These are phyloP conservation scores for Astragalus glycyphyllos DNA, from an alignment of 306 rosid genomes.

Conservation along the genomic window DNA sequence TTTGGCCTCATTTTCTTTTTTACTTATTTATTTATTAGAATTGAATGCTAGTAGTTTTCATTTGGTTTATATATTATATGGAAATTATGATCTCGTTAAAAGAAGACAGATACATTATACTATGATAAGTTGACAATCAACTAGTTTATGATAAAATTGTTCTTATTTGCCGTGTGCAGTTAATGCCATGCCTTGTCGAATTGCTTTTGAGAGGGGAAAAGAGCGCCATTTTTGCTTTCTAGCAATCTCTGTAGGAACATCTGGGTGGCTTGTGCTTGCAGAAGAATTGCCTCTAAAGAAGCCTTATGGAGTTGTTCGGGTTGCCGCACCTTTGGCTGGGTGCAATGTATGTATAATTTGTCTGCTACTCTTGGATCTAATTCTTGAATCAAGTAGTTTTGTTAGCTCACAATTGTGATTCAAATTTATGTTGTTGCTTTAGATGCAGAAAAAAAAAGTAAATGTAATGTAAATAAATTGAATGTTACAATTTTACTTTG, in stretches of 20 bases:
- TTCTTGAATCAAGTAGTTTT: slow-evolving; percentile 26
- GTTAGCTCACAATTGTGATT: slow-evolving; percentile 1
- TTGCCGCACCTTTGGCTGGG: slow-evolving; percentile 91
- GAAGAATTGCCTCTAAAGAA: slow-evolving; percentile 79
- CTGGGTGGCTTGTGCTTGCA: slow-evolving; percentile 85
- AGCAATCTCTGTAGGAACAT: slow-evolving; percentile 70
- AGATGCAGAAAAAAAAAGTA: not conserved
- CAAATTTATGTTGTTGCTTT: slow-evolving; percentile 15
- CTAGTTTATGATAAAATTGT: slow-evolving; percentile 33
- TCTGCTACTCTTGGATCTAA: slow-evolving; percentile 31
- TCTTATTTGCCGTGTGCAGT: slow-evolving; percentile 58
- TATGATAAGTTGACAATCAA: slow-evolving; percentile 6
- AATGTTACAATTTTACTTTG: slow-evolving; percentile 19
- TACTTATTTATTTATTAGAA: not conserved
- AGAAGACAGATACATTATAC: slow-evolving; percentile 13
- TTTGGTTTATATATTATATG: not conserved
- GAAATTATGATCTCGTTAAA: slow-evolving; percentile 15
- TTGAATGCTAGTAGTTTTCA: not conserved
- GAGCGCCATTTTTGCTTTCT: slow-evolving; percentile 79
- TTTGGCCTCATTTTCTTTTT: not conserved
- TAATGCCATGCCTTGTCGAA: slow-evolving; percentile 84
- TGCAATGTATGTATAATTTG: slow-evolving; percentile 67
- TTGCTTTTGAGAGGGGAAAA: slow-evolving; percentile 93
- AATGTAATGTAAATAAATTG: slow-evolving; percentile 19
- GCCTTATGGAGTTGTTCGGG: slow-evolving; percentile 71